Evolutionary conservation across 805 yeast genomes (phyloP).

Genomic region (Pichia ethanolica): DNA sequence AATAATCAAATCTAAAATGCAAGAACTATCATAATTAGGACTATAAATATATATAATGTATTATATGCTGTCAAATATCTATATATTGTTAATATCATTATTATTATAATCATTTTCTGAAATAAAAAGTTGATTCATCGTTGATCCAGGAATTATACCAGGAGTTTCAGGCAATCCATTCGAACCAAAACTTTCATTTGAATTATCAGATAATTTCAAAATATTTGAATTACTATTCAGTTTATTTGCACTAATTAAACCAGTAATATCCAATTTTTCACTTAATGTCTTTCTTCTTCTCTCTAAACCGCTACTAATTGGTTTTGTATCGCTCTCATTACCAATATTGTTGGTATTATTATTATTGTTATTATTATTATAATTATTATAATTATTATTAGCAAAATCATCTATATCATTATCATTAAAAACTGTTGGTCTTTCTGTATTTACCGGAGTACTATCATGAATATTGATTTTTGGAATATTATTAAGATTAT

Average conservation of each 20-base stretch:
- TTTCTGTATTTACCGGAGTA: constrained; percentile 25
- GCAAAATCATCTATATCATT: background rate
- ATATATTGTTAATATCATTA: too few species aligned
- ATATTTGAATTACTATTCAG: background rate
- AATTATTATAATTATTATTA: background rate
- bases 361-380: too few species aligned
- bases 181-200: background rate
- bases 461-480: constrained; percentile 7
- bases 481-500: background rate
- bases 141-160: constrained; percentile 13
- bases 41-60: too few species aligned
- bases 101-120: too few species aligned
- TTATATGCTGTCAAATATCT: too few species aligned
- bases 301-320: background rate
- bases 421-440: background rate
- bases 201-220: background rate
- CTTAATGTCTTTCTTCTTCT: constrained; percentile 11
- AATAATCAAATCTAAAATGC: too few species aligned
- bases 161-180: constrained; percentile 10
- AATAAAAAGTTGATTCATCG: constrained; percentile 10
- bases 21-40: too few species aligned
- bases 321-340: background rate
- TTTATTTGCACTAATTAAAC: background rate
- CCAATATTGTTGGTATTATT: too few species aligned
- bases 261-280: constrained; percentile 8